Evolutionary conservation across 2,329 filamentous ascomycete species (phyloP).

Genomic region (Tolypocladium inflatum): DNA sequence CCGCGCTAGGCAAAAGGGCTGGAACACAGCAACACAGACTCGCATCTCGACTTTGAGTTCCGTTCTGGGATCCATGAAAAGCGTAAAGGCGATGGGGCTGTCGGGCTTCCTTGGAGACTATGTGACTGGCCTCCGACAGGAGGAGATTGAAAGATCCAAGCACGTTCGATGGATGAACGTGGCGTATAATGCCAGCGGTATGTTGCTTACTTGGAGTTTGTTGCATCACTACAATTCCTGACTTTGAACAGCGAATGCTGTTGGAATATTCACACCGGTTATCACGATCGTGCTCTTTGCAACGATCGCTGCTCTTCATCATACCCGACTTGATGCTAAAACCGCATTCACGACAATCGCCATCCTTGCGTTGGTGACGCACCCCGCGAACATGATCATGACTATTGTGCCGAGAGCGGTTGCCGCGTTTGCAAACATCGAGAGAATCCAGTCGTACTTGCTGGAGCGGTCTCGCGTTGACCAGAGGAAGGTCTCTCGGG

Average conservation of each 20-base stretch:
- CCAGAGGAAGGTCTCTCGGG: background rate
- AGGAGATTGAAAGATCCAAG: background rate
- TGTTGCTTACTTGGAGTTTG: background rate
- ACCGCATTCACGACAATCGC: slow-evolving; percentile 2
- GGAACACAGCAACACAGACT: background rate
- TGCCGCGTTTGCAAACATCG: background rate
- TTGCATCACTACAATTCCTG: background rate
- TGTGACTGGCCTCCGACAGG: background rate
- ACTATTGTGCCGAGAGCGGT: slow-evolving; percentile 5
- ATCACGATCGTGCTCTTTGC: background rate
- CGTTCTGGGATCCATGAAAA: background rate
- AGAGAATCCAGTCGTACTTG: background rate
- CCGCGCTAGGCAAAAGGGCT: background rate
- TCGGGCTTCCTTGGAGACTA: background rate
- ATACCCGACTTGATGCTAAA: background rate
- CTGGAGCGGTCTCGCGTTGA: background rate
- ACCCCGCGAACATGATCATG: slow-evolving; percentile 12
- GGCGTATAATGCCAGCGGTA: background rate
- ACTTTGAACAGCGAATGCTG: background rate
- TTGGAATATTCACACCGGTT: background rate
- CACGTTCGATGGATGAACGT: background rate
- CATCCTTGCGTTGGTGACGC: slow-evolving; percentile 4
- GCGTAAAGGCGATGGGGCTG: background rate
- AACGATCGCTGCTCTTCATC: background rate
- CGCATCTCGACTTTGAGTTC: background rate